Conservation (phyloP, 2,329 filamentous ascomycete species). For the Pseudophaeomoniella oleicola region DNA sequence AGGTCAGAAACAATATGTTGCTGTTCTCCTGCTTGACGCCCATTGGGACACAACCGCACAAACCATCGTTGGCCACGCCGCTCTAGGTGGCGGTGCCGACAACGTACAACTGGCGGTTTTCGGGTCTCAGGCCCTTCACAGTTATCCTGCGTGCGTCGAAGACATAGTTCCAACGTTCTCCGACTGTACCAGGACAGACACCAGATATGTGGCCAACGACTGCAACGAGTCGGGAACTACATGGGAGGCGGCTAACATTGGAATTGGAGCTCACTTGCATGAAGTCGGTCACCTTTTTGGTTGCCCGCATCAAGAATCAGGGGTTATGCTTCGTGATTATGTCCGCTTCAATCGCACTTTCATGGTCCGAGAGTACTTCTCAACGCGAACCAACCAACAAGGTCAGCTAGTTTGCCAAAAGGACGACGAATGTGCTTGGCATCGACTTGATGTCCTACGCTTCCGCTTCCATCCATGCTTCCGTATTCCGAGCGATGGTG, state of each 20-base stretch:
- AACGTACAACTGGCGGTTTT: conserved; percentile 75
- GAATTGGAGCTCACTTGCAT: conserved; percentile 84
- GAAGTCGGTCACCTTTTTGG: conserved; percentile 84
- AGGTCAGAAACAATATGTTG: conserved; percentile 78
- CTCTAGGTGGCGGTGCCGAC: conserved; percentile 56
- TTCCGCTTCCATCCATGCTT: conserved; percentile 89
- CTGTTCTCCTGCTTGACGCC: conserved; percentile 70
- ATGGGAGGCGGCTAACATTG: conserved; percentile 91
- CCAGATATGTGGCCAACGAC: conserved; percentile 66
- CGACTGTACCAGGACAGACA: conserved; percentile 82
- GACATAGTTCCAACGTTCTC: conserved; percentile 80
- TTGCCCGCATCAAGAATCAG: conserved; percentile 74
- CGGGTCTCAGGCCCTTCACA: conserved; percentile 81
- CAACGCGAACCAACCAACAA: conserved; percentile 71
- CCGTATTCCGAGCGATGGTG: conserved; percentile 60
- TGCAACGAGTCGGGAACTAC: conserved; percentile 75
- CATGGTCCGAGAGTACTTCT: conserved; percentile 66
- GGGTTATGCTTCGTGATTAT: conserved; percentile 88
- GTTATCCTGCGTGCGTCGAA: conserved; percentile 77
- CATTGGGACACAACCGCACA: conserved; percentile 68
- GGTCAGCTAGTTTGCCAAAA: conserved; percentile 57
- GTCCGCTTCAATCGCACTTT: conserved; percentile 74
- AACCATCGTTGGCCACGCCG: conserved; percentile 65
- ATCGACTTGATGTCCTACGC: conserved; percentile 73
- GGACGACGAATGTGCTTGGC: conserved; percentile 81